Conservation (phyloP, 192 early-diverging fungal species). For the Dispira parvispora region DNA sequence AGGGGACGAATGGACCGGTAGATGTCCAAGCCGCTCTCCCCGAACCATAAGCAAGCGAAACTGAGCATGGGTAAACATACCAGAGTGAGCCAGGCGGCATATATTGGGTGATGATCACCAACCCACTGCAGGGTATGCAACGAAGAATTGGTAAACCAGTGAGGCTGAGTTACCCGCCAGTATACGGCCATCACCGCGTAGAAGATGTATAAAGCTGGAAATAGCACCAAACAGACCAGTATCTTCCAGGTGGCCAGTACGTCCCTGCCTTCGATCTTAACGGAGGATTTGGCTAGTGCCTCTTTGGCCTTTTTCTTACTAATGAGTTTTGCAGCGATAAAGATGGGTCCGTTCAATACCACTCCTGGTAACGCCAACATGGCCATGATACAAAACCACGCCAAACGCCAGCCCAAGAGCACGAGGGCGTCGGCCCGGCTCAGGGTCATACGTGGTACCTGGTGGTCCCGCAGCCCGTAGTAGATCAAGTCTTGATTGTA, state of each 20-base stretch:
- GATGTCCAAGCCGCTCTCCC: constrained; percentile 57
- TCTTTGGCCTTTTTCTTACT: constrained; percentile 36
- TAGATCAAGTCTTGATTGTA: constrained; percentile 83
- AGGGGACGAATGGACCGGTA: constrained; percentile 71
- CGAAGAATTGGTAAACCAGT: constrained; percentile 14
- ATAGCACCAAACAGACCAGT: constrained; percentile 53
- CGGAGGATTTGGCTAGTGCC: constrained; percentile 73
- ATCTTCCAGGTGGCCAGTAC: constrained; percentile 96
- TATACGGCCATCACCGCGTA: constrained; percentile 45
- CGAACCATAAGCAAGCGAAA: constrained; percentile 56
- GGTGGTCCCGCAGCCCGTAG: constrained; percentile 91
- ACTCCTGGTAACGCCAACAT: constrained; percentile 75
- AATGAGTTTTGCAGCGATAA: constrained; percentile 23
- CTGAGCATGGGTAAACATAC: constrained; percentile 44
- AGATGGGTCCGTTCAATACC: constrained; percentile 29
- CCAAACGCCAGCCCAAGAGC: constrained; percentile 48
- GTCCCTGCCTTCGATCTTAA: constrained; percentile 89
- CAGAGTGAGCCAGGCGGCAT: constrained; percentile 20
- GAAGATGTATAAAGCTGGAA: constrained; percentile 52
- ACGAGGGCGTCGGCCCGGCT: constrained; percentile 43
- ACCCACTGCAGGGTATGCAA: constrained; percentile 14
- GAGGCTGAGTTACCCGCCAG: constrained; percentile 21
- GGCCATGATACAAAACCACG: constrained; percentile 54
- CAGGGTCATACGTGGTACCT: constrained; percentile 69
- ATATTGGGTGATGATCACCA: constrained; percentile 13